Base-by-base conservation (phyloP, 108 stramenopile genomes). In the Nitzschia inconspicua region DNA sequence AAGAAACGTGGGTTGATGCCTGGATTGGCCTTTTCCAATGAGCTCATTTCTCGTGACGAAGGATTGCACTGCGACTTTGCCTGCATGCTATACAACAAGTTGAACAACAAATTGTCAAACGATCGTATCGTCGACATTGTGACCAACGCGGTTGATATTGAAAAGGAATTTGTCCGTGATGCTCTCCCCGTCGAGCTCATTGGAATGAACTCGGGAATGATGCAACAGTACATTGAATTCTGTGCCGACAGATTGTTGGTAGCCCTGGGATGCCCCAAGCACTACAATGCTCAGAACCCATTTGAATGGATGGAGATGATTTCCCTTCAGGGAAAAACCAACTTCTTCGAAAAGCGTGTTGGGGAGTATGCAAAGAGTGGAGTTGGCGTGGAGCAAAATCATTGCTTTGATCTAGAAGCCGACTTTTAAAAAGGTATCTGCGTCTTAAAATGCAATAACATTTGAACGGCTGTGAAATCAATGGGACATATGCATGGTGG, bases 341-440 rank as follows among this genome's bases (percentile, higher is more conserved):
- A 98, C 80, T 98, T 98, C 72, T 98, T 98, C 73, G 98, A 98
- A 67, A 98, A 98, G 75, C 64, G 98, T 59, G 98, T 98, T 3
- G 95, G 83, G 8, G 98, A 98, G 70, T 98, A 98, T 65, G 88
- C 92, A 68, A 98, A 97, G 73, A 89, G 87, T 53, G 97, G 97
- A 24, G 97, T 98, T 23, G 98, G 97, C 48, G 95, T 86, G 25
- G 63, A 72, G 25, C 77, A 83, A 7, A 82, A 96, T 26, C 94
- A 96, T 57, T 79, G 75, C 26, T 97, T 98, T 72, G 67, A 74
- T 44, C 56, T 95, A 7, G 94, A 95, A 34, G 92, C 79, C 27
- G 98, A 97, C 57, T 96, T 98, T 72, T 98, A 84, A 61, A 32
- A n/a, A n/a, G n/a, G n/a, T n/a, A n/a, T n/a, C n/a, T n/a, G n/a